phyloP scores from a whole-genome alignment of 306 rosid genomes.

The Vigna radiata region DNA sequence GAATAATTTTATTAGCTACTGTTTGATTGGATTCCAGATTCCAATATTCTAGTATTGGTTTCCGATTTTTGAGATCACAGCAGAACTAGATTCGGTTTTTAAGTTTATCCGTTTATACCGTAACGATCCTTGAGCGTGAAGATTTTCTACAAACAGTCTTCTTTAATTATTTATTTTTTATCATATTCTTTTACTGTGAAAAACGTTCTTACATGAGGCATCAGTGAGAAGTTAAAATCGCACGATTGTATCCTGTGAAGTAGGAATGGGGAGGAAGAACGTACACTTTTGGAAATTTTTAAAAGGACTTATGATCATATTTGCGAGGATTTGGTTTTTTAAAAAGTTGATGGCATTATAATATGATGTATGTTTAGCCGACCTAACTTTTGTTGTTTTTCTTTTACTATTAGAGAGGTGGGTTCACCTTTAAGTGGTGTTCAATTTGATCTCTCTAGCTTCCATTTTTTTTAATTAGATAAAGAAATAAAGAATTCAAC shows the following conservation, averaged over 20 bases:
- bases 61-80: background rate
- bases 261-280: background rate
- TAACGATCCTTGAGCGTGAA: background rate
- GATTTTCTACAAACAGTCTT: background rate
- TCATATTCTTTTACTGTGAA: background rate
- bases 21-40: background rate
- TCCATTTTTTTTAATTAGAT: background rate
- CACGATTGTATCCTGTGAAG: background rate
- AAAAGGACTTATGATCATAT: background rate
- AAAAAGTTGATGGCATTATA: background rate
- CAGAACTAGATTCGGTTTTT: slow-evolving; percentile 3
- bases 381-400: background rate
- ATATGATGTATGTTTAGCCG: background rate
- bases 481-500: background rate
- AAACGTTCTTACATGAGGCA: background rate
- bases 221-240: background rate
- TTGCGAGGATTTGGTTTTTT: background rate
- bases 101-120: slow-evolving; percentile 3
- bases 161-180: background rate
- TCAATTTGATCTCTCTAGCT: background rate
- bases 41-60: background rate
- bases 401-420: background rate
- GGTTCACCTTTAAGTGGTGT: background rate
- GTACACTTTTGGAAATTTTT: background rate
- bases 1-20: background rate